phyloP scores from a whole-genome alignment of 148 eudicot species.

The Cornus kousa region DNA sequence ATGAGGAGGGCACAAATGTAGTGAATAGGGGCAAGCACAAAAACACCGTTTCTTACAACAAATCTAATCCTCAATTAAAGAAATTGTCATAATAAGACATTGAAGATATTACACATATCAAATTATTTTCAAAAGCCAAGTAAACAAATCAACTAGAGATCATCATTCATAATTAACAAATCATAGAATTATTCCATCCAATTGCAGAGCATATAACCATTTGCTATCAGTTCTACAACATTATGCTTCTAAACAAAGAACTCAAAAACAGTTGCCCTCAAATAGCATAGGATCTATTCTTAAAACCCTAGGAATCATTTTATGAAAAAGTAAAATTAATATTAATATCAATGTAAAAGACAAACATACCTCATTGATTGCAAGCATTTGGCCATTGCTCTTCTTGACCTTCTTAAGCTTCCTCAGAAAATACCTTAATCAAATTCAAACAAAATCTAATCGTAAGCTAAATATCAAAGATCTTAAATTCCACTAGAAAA shows the following conservation, averaged over 20 bases:
- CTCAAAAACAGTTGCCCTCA: not conserved
- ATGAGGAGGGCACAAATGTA: too few relatives aligned
- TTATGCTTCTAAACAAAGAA: not conserved
- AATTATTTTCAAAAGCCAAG: not conserved
- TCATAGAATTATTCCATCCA: too few relatives aligned
- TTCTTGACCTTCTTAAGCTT: conserved; percentile 97
- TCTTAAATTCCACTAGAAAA: too few relatives aligned
- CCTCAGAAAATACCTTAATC: conserved; percentile 81
- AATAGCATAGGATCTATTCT: not conserved
- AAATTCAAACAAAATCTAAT: not conserved
- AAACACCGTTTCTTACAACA: not conserved
- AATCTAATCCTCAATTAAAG: not conserved
- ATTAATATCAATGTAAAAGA: not conserved
- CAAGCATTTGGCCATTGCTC: conserved; percentile 84
- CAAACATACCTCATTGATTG: conserved; percentile 73
- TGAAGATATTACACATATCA: not conserved
- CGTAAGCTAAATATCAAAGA: too few relatives aligned
- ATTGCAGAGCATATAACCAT: not conserved
- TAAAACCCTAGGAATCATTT: not conserved
- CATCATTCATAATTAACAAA: not conserved
- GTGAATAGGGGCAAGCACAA: not conserved
- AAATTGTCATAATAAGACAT: not conserved
- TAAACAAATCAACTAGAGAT: not conserved
- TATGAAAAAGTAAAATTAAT: not conserved
- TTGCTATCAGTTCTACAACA: not conserved